Evolutionary conservation across 192 early-diverging fungal species (phyloP).

Genomic region (Kickxella alabastrina): DNA sequence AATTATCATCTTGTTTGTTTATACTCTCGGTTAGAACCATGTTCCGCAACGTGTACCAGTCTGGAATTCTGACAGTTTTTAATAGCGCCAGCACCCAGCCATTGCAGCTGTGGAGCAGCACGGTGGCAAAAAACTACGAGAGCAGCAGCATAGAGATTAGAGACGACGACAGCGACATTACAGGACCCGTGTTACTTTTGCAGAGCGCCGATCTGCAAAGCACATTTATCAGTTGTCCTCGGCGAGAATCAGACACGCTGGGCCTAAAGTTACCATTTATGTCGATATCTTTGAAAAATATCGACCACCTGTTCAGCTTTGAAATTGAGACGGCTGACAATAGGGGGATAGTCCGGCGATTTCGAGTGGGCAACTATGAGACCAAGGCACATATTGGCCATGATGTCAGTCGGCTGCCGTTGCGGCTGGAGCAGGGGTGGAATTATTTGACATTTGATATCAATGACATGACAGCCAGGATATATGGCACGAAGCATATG

Average conservation of each 20-base stretch:
- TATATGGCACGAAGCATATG: conserved; percentile 83
- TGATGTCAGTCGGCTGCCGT: conserved; percentile 85
- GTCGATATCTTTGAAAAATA: conserved; percentile 83
- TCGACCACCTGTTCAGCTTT: conserved; percentile 87
- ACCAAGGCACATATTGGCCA: conserved; percentile 7
- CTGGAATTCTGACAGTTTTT: conserved; percentile 36
- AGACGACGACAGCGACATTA: background rate
- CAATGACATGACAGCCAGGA: conserved; percentile 77
- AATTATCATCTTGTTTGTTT: no score
- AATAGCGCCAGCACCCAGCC: conserved; percentile 37
- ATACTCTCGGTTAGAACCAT: no score
- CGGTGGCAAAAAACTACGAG: background rate
- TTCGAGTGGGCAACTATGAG: conserved; percentile 82
- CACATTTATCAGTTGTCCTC: conserved; percentile 88
- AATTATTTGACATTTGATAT: conserved; percentile 93
- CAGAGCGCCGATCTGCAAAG: conserved; percentile 63
- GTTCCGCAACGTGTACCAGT: conserved; percentile 35
- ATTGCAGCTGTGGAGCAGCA: conserved; percentile 29
- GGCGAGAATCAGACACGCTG: conserved; percentile 65
- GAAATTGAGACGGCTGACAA: conserved; percentile 88
- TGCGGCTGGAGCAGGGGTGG: conserved; percentile 93
- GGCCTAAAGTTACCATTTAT: conserved; percentile 90
- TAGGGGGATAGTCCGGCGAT: conserved; percentile 71
- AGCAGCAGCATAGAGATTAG: background rate
- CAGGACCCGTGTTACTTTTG: conserved; percentile 15